Base-by-base conservation (phyloP, 148 eudicot genomes). In the Talinum fruticosum region DNA sequence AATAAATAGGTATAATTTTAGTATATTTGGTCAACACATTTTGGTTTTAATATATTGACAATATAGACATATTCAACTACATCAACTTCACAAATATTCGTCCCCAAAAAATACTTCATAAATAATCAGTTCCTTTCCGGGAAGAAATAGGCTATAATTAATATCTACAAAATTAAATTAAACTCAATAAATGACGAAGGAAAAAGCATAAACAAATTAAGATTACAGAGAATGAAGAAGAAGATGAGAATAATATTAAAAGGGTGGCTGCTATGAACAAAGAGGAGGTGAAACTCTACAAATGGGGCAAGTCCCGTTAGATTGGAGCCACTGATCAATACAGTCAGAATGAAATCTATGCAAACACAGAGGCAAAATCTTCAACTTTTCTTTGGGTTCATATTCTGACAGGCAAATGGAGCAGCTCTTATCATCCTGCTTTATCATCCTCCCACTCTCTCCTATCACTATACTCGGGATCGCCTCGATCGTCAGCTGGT, bases 321-420 rank as follows among this genome's bases (percentile, higher is more conserved):
- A 73, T 28, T 35, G 64, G 70, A 82, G 81, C 84, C 84, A 82
- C 68, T 69, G 78, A 78, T 82, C 84, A 69, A 82, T 49, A 74
- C 84, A 82, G 47, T 78, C 64, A 35, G 57, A 45, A 78, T 82
- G 84, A 75, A 78, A 82, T 29, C 72, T 59, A 70, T 82, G 84
- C 34, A 78, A 78, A 67, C 84, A 82, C n/a, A 59, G 65, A 19
- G 84, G 84, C 64, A 82, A 41, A 3, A 82, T 78, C 84, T 73
- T 82, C 81, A 82, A 47, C 44, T 44, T 82, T 10, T 82, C 81
- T 53, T 16, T 49, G 32, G 84, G 79, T 45, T 35, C 26, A 70
- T 82, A 82, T 33, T 78, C 84, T 4, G 76, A 69, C 67, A 82
- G 74, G 45, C 84, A 82, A 54, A 82, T 82, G 15, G 81, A 30